Percentiles rank a stretch among this genome's conserved stretches.
Conservation (phyloP, 306 rosid genomes). For the Cucurbita moschata region DNA sequence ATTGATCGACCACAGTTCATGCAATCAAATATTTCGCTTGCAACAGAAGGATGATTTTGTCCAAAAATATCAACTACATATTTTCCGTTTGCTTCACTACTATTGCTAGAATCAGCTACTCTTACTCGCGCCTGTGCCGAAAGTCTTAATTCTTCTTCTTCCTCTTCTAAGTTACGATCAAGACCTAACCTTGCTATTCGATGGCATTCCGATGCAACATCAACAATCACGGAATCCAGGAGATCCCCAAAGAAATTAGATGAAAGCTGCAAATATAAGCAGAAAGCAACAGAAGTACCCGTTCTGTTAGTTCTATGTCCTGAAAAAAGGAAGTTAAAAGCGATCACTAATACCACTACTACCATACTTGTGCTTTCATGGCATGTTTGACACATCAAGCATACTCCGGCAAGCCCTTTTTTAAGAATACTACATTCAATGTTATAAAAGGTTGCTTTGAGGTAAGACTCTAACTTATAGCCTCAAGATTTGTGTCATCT, state of each 20-base stretch:
- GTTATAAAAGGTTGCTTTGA: background rate
- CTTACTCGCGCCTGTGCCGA: constrained; percentile 81
- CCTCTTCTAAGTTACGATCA: constrained; percentile 84
- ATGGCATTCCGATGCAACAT: constrained; percentile 94
- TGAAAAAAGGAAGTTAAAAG: background rate
- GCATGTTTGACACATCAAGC: background rate
- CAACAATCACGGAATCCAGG: constrained; percentile 79
- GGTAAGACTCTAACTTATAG: background rate
- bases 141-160: constrained; percentile 83
- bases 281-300: constrained; percentile 15
- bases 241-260: constrained; percentile 63
- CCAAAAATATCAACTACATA: constrained; percentile 89
- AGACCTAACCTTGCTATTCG: constrained; percentile 83
- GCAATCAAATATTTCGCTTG: constrained; percentile 70
- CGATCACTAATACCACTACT: background rate
- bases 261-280: constrained; percentile 46
- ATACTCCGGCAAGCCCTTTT: background rate
- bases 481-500: background rate
- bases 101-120: constrained; percentile 77
- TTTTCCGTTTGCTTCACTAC: constrained; percentile 62
- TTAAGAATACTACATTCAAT: background rate
- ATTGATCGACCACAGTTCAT: constrained; percentile 83
- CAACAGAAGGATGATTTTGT: constrained; percentile 81
- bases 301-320: background rate
- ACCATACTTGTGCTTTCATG: background rate